phyloP scores from a whole-genome alignment of 2,329 filamentous ascomycete species.

The Talaromyces sp. region DNA sequence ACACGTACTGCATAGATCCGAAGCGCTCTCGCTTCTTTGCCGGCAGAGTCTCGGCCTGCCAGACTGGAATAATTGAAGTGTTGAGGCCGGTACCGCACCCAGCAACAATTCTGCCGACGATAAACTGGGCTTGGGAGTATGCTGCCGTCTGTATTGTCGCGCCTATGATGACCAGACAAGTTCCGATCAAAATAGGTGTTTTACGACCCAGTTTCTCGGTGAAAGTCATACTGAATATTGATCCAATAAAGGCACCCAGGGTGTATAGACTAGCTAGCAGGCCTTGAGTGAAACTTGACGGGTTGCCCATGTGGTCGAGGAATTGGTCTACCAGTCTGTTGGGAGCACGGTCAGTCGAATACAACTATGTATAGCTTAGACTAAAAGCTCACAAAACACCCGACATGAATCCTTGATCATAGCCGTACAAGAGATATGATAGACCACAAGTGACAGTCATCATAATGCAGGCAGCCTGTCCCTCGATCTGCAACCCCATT shows the following conservation, averaged over 20 bases:
- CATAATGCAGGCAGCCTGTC: not conserved
- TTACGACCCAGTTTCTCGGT: constrained; percentile 21
- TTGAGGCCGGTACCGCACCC: constrained; percentile 38
- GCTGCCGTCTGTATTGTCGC: constrained; percentile 24
- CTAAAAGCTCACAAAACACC: constrained; percentile 15
- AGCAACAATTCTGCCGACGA: constrained; percentile 46
- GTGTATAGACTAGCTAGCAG: constrained; percentile 16
- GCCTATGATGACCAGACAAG: constrained; percentile 21
- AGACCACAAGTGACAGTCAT: constrained; percentile 6
- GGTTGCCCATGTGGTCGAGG: constrained; percentile 15
- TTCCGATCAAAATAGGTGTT: constrained; percentile 18
- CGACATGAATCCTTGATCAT: constrained; percentile 12
- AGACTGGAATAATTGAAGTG: constrained; percentile 26
- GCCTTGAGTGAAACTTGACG: constrained; percentile 8
- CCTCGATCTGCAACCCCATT: constrained; percentile 2
- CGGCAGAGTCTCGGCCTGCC: constrained; percentile 12
- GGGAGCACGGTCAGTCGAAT: not conserved
- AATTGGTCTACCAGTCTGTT: constrained; percentile 18
- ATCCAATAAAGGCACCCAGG: constrained; percentile 25
- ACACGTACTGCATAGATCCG: constrained; percentile 6
- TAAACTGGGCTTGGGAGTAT: constrained; percentile 27
- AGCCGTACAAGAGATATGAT: constrained; percentile 5
- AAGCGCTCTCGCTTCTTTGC: constrained; percentile 11
- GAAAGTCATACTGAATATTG: constrained; percentile 17
- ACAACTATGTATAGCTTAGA: not conserved